phyloP scores from a whole-genome alignment of 1,284 basidiomycete species.

The Heterobasidion occidentale region DNA sequence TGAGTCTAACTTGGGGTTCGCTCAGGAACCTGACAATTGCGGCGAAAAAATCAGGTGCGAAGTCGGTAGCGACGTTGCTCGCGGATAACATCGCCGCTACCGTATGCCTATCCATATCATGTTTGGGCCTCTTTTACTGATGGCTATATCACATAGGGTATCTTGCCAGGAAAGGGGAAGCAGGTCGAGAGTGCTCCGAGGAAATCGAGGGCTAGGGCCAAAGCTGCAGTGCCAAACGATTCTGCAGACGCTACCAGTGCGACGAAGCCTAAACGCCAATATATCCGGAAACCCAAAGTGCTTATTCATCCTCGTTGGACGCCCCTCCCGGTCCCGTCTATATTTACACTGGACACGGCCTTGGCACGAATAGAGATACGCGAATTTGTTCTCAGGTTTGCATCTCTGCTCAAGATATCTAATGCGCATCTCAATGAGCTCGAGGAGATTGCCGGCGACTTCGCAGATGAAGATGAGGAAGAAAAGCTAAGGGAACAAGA shows the following conservation, averaged over 20 bases:
- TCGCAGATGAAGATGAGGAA: constrained; percentile 26
- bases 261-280: constrained; percentile 14
- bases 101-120: constrained; percentile 16
- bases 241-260: constrained; percentile 5
- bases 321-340: constrained; percentile 32
- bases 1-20: neutral
- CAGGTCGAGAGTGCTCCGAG: constrained; percentile 13
- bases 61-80: constrained; percentile 33
- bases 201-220: constrained; percentile 10
- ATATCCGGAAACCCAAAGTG: constrained; percentile 17
- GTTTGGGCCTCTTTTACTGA: neutral
- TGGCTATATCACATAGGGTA: constrained; percentile 11
- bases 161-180: constrained; percentile 18
- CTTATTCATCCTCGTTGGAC: constrained; percentile 37
- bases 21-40: constrained; percentile 27
- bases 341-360: constrained; percentile 36
- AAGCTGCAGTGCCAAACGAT: constrained; percentile 8
- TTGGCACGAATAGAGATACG: constrained; percentile 61
- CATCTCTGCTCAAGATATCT: constrained; percentile 41
- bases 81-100: constrained; percentile 23
- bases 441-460: constrained; percentile 42
- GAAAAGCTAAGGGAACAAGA: constrained; percentile 22
- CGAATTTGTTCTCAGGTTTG: constrained; percentile 65
- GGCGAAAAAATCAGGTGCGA: constrained; percentile 25
- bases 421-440: constrained; percentile 55